Evolutionary conservation across 1,139 yeast species (phyloP), one percentile per base, ranked within the genome.

Genomic region (Hemisphaericaspora xylofermentans): DNA sequence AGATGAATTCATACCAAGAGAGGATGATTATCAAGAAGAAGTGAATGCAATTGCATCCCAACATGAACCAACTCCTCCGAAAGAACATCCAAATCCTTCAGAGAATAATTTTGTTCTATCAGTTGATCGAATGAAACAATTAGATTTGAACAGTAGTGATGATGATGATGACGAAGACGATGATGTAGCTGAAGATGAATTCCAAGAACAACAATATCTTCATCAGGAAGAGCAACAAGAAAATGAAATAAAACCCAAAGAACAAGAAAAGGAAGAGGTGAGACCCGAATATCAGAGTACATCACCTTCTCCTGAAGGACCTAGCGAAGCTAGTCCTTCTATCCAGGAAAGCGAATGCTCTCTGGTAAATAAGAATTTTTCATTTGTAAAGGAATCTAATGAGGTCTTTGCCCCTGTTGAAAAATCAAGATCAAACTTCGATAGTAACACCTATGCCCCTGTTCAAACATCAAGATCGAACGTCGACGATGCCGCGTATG

Each of bases 31-130:
- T n/a, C 16, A 26, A 13, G 29, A n/a, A n/a, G 16, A 26, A 4
- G 17, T 21, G 4, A 4, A 17, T 22, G n/a, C 5, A 29, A 6
- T 16, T 18, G 25, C 18, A 5, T 12, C 12, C 15, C 27, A 12
- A 18, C 18, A 18, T 3, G 4, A 36, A 34, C 15, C 10, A 17
- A 12, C 21, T 22, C 24, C 30, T 10, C 17, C 8, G 16, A 10
- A 4, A 19, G 22, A 18, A 19, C 25, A 33, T 24, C 27, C 30
- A 4, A 16, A 24, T 17, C 15, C 22, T 13, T 19, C 36, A 5
- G 34, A 26, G 2, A 46, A 40, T 10, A 45, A 58, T 33, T 56
- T 70, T 42, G 69, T 70, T 15, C 58, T 71, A 22, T 66, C 74
- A 6, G 68, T 69, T 32, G 76, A 71, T 43, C 48, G 50, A 15